A percentile compares a stretch with the other conserved stretches of the same genome.
Evolutionary conservation across 805 yeast species (phyloP).

Genomic region (Alloascoidea hylecoeti): DNA sequence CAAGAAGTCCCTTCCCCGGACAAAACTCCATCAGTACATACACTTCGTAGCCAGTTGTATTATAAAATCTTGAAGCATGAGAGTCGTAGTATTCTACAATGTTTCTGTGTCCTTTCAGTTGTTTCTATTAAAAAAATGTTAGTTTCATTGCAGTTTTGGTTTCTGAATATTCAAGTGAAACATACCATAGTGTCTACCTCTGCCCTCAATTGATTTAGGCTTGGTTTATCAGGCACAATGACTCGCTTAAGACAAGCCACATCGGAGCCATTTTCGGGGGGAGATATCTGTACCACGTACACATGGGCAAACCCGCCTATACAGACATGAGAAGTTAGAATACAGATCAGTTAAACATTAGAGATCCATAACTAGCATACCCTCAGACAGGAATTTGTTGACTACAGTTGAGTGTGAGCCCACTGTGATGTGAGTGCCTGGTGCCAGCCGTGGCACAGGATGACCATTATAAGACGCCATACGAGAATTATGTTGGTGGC

Average conservation of each 20-base stretch:
- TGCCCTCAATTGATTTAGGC: constrained; percentile 47
- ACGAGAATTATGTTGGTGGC: too few species aligned
- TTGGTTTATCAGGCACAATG: constrained; percentile 55
- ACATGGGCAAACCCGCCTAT: constrained; percentile 72
- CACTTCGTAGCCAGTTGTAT: constrained; percentile 47
- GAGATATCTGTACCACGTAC: constrained; percentile 45
- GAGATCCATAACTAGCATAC: constrained; percentile 15
- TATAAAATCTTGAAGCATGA: constrained; percentile 47
- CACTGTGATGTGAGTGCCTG: constrained; percentile 70
- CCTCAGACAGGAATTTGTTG: constrained; percentile 65
- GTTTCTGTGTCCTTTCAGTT: constrained; percentile 36
- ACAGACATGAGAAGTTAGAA: not conserved
- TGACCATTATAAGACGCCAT: not conserved
- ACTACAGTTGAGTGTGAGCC: constrained; percentile 70
- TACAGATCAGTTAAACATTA: not conserved
- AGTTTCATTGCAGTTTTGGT: constrained; percentile 1
- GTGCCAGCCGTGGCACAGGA: constrained; percentile 14
- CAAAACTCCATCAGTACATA: constrained; percentile 73
- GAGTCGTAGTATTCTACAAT: constrained; percentile 66
- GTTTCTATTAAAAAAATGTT: constrained; percentile 15
- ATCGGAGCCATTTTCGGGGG: constrained; percentile 28
- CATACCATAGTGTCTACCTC: constrained; percentile 67
- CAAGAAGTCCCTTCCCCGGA: constrained; percentile 60
- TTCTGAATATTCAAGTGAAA: not conserved
- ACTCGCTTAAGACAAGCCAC: constrained; percentile 64